phyloP scores from a whole-genome alignment of 768 basidiomycete species.

The Candolleomyces eurysporus region DNA sequence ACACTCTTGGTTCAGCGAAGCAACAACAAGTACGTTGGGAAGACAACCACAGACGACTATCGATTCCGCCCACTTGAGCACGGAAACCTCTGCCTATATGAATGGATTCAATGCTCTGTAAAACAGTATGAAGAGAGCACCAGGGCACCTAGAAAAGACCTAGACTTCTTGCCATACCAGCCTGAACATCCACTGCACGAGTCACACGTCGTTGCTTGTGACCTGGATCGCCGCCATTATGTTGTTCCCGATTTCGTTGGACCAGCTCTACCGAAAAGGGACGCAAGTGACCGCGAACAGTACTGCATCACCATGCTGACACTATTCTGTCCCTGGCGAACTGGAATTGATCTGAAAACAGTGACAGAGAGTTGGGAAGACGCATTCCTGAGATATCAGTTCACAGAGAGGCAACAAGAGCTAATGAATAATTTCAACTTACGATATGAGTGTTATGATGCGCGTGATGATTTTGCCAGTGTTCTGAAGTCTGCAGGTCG shows the following conservation, averaged over 20 bases:
- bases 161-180: neutral
- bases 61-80: neutral
- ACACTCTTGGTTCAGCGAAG: neutral
- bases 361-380: neutral
- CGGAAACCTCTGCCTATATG: neutral
- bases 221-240: neutral
- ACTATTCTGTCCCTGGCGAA: neutral
- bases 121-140: no score
- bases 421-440: neutral
- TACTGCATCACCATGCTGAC: neutral
- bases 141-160: no score
- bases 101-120: neutral
- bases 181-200: neutral
- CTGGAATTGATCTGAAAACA: neutral
- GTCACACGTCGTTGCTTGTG: neutral
- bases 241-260: slow-evolving; percentile 1
- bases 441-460: slow-evolving; percentile 5
- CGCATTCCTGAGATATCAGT: neutral
- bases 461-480: neutral
- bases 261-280: neutral
- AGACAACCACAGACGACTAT: neutral
- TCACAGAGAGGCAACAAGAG: neutral
- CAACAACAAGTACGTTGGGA: neutral
- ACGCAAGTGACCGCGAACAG: neutral
- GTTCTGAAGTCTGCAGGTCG: no score